Evolutionary conservation across 2,329 filamentous ascomycete species (phyloP).

Genomic region (Grosmannia huntii): DNA sequence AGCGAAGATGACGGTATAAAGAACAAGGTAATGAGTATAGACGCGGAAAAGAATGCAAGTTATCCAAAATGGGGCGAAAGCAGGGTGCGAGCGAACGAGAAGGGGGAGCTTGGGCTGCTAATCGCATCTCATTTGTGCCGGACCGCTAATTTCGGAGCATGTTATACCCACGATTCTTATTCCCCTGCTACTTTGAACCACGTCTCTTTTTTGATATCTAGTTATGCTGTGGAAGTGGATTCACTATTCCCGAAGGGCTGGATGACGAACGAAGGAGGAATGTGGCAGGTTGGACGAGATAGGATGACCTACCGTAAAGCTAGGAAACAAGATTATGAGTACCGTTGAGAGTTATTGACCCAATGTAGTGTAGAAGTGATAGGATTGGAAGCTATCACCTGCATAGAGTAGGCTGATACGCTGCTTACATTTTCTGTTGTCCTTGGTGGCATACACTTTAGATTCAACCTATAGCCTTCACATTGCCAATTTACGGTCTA

Average conservation of each 20-base stretch:
- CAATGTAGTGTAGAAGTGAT: too few species aligned
- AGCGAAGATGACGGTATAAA: conserved; percentile 79
- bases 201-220: not conserved
- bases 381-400: too few species aligned
- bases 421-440: too few species aligned
- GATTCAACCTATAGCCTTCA: too few species aligned
- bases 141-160: not conserved
- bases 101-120: not conserved
- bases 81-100: not conserved
- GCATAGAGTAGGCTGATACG: too few species aligned
- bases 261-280: too few species aligned
- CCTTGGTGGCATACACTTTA: too few species aligned
- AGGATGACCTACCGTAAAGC: too few species aligned
- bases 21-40: not conserved
- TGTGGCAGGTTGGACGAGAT: too few species aligned
- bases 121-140: not conserved
- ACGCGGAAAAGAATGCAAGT: not conserved
- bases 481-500: too few species aligned
- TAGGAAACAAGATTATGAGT: too few species aligned
- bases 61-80: not conserved
- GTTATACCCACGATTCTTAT: not conserved
- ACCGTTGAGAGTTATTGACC: not conserved
- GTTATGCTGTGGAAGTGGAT: not conserved
- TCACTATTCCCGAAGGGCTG: not conserved
- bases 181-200: not conserved